Conservation (phyloP, 495 filamentous ascomycete species). For the Talaromyces trachyspermus region DNA sequence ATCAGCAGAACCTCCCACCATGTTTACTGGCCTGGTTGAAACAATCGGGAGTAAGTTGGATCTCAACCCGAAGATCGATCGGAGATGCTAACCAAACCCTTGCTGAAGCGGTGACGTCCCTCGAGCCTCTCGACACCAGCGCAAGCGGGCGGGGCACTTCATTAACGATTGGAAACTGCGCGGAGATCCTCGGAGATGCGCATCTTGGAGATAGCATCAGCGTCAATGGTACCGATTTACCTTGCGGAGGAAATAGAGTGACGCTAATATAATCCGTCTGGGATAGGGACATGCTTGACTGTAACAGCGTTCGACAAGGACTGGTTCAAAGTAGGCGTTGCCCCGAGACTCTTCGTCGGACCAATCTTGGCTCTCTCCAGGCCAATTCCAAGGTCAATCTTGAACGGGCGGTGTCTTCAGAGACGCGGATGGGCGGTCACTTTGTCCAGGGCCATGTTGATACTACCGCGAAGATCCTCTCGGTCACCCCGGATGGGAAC, state of each 20-base stretch:
- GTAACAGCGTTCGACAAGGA: constrained; percentile 64
- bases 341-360: constrained; percentile 92
- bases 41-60: constrained; percentile 74
- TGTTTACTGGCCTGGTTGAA: constrained; percentile 98
- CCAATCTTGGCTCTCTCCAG: constrained; percentile 72
- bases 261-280: constrained; percentile 5
- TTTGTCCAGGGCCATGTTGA: constrained; percentile 92
- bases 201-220: constrained; percentile 88
- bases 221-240: constrained; percentile 88
- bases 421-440: constrained; percentile 73
- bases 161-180: constrained; percentile 73
- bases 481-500: constrained; percentile 72
- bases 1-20: constrained; percentile 32
- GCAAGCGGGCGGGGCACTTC: constrained; percentile 69
- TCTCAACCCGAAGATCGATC: not conserved
- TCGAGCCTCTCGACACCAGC: constrained; percentile 71
- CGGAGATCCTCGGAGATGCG: constrained; percentile 69
- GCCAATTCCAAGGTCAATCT: constrained; percentile 67
- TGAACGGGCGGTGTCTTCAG: constrained; percentile 80
- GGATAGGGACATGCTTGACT: constrained; percentile 73
- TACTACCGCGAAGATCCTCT: constrained; percentile 65
- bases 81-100: not conserved
- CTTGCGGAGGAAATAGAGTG: too few relatives aligned
- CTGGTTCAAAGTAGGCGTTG: constrained; percentile 87
- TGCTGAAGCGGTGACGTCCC: constrained; percentile 64